Conservation (phyloP, 176 grass and related monocot genomes). For the Zoysia japonica region DNA sequence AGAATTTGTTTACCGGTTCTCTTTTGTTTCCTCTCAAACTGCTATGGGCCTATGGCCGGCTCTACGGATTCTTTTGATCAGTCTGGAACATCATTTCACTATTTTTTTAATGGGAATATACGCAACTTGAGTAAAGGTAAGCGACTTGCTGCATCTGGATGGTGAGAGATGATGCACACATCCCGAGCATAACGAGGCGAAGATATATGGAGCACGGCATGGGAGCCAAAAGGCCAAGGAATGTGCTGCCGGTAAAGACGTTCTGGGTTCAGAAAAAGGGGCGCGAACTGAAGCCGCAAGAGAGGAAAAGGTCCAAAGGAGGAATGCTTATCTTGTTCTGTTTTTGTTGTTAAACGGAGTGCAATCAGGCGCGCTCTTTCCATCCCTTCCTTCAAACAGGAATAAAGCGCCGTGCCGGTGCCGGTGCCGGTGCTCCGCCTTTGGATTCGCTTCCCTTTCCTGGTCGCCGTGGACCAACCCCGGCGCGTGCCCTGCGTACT, state of each 20-base stretch:
- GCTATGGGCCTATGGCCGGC: constrained; percentile 21
- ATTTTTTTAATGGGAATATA: not conserved
- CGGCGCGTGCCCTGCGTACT: not conserved
- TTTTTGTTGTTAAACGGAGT: constrained; percentile 44
- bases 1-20: constrained; percentile 17
- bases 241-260: constrained; percentile 6
- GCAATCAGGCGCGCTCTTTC: constrained; percentile 42
- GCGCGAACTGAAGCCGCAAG: not conserved
- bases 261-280: not conserved
- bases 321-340: constrained; percentile 22
- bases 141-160: not conserved
- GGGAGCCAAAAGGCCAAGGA: constrained; percentile 28
- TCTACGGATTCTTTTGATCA: constrained; percentile 12
- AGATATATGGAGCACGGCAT: not conserved
- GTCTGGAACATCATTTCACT: not conserved
- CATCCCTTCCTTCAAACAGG: not conserved
- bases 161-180: not conserved
- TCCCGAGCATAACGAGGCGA: no score
- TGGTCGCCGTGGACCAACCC: not conserved
- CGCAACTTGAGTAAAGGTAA: not conserved
- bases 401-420: constrained; percentile 24
- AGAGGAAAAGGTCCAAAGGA: not conserved
- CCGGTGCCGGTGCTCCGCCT: not conserved
- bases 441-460: not conserved
- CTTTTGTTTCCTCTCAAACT: not conserved